Base-by-base conservation (phyloP, 768 basidiomycete species). In the Favolaschia claudopus region DNA sequence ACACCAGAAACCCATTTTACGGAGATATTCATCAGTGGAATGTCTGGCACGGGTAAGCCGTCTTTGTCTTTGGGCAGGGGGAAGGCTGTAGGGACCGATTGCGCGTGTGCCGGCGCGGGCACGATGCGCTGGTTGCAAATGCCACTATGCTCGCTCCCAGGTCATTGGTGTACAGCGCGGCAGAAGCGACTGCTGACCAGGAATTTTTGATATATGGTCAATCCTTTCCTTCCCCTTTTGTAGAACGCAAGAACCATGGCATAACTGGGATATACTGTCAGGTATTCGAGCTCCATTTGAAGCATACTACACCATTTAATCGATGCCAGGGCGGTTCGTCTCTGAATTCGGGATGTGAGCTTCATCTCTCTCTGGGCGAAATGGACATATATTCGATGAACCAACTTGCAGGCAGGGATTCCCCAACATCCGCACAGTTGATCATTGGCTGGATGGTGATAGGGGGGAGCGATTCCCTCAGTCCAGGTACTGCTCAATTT, bases 21-120 rank as follows among this genome's bases (percentile, higher is more conserved):
- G 96, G 96, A 10, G 96, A 99, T 74, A 76, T 96, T 25, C 95
- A 97, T 69, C 95, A 97, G 73, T 96, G 94, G 92, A 94, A 95
- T 72, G 93, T 96, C 15, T 96, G 95, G 95, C 95, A 96, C 69
- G 95, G 92, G 48, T 62, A 7, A 25, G 45, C 42, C 12, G 5
- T 7, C 34, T 40, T 22, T n/a, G n/a, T n/a, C n/a, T n/a, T n/a
- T n/a, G n/a, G n/a, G n/a, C n/a, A n/a, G n/a, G n/a, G n/a, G n/a
- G n/a, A n/a, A n/a, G n/a, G n/a, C n/a, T n/a, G n/a, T n/a, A n/a
- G n/a, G n/a, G n/a, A n/a, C n/a, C n/a, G n/a, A n/a, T n/a, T n/a
- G n/a, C n/a, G n/a, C n/a, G n/a, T n/a, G n/a, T n/a, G n/a, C n/a
- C n/a, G n/a, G n/a, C n/a, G n/a, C n/a, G n/a, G n/a, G n/a, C n/a